A percentile compares a stretch with the other conserved stretches of the same genome.
phyloP scores from a whole-genome alignment of 2,329 filamentous ascomycete species.

The Aureobasidium sp. region DNA sequence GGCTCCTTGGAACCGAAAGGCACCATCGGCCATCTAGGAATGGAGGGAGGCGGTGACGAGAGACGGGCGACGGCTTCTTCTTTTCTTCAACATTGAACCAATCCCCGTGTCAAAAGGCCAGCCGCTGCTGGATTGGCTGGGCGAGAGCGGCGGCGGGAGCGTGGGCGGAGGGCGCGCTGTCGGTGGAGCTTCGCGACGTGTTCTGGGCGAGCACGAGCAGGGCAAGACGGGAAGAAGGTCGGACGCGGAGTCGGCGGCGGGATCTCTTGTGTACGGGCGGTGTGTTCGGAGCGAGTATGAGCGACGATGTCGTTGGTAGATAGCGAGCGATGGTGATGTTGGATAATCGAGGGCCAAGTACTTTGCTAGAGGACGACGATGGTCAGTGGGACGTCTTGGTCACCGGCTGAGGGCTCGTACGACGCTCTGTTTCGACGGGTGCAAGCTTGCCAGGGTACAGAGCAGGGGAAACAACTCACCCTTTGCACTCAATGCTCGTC shows the following conservation, averaged over 20 bases:
- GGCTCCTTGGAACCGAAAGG: conserved; percentile 56
- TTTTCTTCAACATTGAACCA: conserved; percentile 43
- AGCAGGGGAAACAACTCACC: background rate
- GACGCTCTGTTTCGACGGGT: background rate
- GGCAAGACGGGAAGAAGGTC: background rate
- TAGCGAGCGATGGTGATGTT: conserved; percentile 11
- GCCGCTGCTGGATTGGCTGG: conserved; percentile 15
- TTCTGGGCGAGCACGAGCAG: background rate
- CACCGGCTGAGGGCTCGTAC: background rate
- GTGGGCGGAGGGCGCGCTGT: background rate
- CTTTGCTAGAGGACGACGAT: conserved; percentile 4
- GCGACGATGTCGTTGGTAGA: background rate
- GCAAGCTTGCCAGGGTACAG: background rate
- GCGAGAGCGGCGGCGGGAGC: background rate
- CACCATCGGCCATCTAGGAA: conserved; percentile 63
- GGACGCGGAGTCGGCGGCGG: background rate
- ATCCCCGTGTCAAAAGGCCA: conserved; percentile 12
- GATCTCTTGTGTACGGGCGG: background rate
- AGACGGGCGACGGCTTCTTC: conserved; percentile 40
- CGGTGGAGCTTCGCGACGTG: conserved; percentile 13
- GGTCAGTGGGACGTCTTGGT: conserved; percentile 1
- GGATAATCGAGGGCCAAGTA: conserved; percentile 1
- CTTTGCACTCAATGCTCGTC: conserved; percentile 12
- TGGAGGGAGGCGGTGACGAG: conserved; percentile 30
- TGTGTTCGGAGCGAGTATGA: background rate